Evolutionary conservation across 176 grass and related monocot species (phyloP), one percentile per base, ranked within the genome.

Genomic region (Saccharum spontaneum): DNA sequence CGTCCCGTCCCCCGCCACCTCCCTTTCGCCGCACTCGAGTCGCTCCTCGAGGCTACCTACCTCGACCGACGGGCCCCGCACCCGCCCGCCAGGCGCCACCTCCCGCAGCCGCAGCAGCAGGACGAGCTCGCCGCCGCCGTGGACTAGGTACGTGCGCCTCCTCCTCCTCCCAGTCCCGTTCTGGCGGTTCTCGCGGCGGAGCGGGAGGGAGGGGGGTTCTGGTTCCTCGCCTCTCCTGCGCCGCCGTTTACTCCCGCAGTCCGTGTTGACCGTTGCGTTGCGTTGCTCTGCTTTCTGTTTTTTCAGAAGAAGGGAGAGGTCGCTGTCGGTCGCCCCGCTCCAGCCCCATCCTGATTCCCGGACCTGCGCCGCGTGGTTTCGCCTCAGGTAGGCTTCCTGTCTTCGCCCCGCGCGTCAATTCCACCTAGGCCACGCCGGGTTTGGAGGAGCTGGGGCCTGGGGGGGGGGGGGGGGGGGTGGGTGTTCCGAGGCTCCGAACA

Each of bases 191-290:
- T 31, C 64, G 10, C 1, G 24, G 13, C 17, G 63, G 43, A 37
- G 43, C 1, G 11, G 41, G 8, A 80, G 78, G 17, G 1, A 40
- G 28, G 5, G 6, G 9, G 61, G 1, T 18, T 0, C 49, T 17
- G 43, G 44, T 0, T 61, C n/a, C 22, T 23, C 59, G 11, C 26
- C 60, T 4, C 81, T 48, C 22, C 13, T 26, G 13, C 44, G 71
- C 31, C 82, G 39, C 59, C 8, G 20, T 49, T 49, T 17, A 44
- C 7, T 22, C 37, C 20, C 20, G 41, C 14, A 33, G 18, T 49
- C 71, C 22, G 20, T 75, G 44, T 76, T 84, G 72, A 84, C 72
- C 60, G 22, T 84, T 66, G 71, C 60, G 22, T 84, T 66, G 70
- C 5, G 26, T 23, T 73, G 23, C 77, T 80, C 17, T 66, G 61